Evolutionary conservation across 352 stramenopile genomes (phyloP).

Genomic region (Blastocystis sp.): DNA sequence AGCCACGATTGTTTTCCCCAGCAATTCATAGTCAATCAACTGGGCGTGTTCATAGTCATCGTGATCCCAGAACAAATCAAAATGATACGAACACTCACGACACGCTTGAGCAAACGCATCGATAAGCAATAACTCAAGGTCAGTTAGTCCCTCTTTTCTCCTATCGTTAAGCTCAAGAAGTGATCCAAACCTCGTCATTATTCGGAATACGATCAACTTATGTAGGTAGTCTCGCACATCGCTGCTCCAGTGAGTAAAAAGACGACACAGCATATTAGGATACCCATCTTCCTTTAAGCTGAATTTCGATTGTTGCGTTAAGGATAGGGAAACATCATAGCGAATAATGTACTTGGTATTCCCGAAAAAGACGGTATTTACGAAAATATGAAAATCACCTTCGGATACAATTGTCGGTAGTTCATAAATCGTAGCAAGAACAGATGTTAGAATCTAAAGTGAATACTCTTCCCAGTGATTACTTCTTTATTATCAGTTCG

Average conservation of each 20-base stretch:
- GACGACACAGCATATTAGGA: slow-evolving; percentile 8
- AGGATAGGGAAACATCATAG: not conserved
- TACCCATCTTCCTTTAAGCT: not conserved
- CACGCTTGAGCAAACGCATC: not conserved
- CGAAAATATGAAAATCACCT: slow-evolving; percentile 59
- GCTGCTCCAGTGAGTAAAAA: not conserved
- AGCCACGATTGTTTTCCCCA: not conserved
- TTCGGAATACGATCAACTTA: not conserved
- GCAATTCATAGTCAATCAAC: not conserved
- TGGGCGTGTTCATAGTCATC: not conserved
- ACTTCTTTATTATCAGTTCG: slow-evolving; percentile 23
- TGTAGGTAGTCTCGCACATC: slow-evolving; percentile 24
- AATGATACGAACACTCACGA: not conserved
- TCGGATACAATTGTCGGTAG: slow-evolving; percentile 2
- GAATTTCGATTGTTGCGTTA: not conserved
- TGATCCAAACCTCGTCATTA: not conserved
- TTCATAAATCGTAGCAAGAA: slow-evolving; percentile 19
- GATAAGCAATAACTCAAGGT: not conserved
- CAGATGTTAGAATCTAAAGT: slow-evolving; percentile 15
- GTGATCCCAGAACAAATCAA: not conserved
- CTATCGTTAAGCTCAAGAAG: not conserved
- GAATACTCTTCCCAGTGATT: not conserved
- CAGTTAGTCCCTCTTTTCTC: not conserved
- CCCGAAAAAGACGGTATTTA: slow-evolving; percentile 5
- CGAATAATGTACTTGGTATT: not conserved